A percentile compares a stretch with the other conserved stretches of the same genome.
These are phyloP conservation scores for Rosa lucieae DNA, from an alignment of 306 rosid species.

Conservation along the genomic window DNA sequence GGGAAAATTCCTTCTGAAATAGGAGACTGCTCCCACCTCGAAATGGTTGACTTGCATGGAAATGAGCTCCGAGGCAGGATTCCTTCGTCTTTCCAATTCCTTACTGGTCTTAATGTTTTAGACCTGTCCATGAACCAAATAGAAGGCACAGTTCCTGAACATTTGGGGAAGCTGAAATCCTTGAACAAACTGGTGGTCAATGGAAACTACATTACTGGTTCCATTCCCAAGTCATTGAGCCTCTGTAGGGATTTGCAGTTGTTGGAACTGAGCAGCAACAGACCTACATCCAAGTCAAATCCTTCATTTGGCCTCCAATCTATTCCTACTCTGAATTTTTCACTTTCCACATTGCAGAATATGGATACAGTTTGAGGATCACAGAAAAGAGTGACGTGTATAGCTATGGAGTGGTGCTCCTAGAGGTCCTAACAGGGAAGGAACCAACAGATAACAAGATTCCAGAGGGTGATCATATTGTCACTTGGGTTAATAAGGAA, in stretches of 20 bases:
- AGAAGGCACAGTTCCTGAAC: conserved; percentile 59
- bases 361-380: conserved; percentile 92
- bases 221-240: conserved; percentile 68
- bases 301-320: not conserved
- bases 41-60: conserved; percentile 86
- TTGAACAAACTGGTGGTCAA: conserved; percentile 66
- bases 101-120: conserved; percentile 61
- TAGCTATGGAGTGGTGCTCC: conserved; percentile 84
- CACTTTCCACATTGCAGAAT: conserved; percentile 52
- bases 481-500: conserved; percentile 70
- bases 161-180: conserved; percentile 62
- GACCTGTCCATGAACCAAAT: conserved; percentile 79
- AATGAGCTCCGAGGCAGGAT: conserved; percentile 71
- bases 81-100: conserved; percentile 65
- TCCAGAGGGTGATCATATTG: conserved; percentile 77
- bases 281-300: not conserved
- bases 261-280: conserved; percentile 81
- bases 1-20: conserved; percentile 71
- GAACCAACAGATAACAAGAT: conserved; percentile 68
- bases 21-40: conserved; percentile 73
- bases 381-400: conserved; percentile 96
- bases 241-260: conserved; percentile 77
- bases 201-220: conserved; percentile 61
- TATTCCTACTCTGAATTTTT: not conserved
- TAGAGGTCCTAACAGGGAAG: conserved; percentile 81